A percentile compares a stretch with the other conserved stretches of the same genome.
Conservation (phyloP, 768 basidiomycete species). For the Russula sp. region DNA sequence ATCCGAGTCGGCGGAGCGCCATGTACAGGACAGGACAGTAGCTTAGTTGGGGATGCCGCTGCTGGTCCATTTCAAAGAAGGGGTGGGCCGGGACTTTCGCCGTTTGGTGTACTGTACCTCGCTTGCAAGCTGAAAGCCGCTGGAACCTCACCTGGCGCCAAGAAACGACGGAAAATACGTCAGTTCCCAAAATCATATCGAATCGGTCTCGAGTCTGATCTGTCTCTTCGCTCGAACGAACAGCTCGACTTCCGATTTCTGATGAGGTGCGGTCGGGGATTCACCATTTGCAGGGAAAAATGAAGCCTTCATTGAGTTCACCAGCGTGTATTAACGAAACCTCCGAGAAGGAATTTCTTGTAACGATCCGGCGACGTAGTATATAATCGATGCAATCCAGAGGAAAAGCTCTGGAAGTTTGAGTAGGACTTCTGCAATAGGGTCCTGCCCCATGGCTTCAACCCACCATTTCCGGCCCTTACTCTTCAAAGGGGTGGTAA, state of each 20-base stretch:
- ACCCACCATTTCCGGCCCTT: too few relatives aligned
- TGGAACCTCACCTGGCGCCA: not conserved
- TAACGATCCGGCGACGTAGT: not conserved
- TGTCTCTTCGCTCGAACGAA: not conserved
- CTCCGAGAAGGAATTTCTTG: not conserved
- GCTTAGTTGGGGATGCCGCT: too few relatives aligned
- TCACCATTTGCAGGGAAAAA: not conserved
- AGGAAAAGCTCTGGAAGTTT: not conserved
- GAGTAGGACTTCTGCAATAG: not conserved
- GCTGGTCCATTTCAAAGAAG: too few relatives aligned
- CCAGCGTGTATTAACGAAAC: not conserved
- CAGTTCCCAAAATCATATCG: not conserved
- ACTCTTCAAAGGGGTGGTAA: not conserved
- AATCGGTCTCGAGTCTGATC: not conserved
- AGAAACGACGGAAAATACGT: not conserved
- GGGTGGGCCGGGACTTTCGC: too few relatives aligned
- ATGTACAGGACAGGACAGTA: too few relatives aligned
- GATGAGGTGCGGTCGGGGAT: not conserved
- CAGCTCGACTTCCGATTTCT: not conserved
- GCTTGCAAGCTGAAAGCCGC: not conserved
- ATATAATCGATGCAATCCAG: not conserved
- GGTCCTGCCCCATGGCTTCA: not conserved
- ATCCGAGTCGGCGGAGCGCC: too few relatives aligned
- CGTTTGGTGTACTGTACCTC: too few relatives aligned
- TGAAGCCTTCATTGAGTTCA: not conserved